phyloP scores from a whole-genome alignment of 2,329 filamentous ascomycete genomes.

The Fusarium hainanense region DNA sequence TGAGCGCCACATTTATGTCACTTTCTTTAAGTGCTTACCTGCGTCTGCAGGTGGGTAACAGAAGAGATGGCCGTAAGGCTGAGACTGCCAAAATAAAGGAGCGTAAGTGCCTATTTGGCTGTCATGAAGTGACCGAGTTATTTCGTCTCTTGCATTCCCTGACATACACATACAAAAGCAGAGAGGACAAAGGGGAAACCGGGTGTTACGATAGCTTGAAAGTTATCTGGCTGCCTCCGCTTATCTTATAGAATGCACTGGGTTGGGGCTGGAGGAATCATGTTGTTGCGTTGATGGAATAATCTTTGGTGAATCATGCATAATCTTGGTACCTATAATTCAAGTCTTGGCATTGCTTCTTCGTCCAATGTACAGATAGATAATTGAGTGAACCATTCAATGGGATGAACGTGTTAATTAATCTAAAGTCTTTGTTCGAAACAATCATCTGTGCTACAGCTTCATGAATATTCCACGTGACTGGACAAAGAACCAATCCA shows the following conservation, averaged over 20 bases:
- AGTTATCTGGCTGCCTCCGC: background rate
- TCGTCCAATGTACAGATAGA: background rate
- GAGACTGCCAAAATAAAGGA: too few relatives aligned
- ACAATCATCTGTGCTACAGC: background rate
- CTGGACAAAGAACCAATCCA: background rate
- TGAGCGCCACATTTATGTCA: slow-evolving; percentile 13
- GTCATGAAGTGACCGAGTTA: background rate
- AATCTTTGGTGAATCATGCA: background rate
- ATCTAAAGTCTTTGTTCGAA: background rate
- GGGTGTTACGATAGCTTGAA: background rate
- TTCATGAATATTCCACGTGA: slow-evolving; percentile 18
- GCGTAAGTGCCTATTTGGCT: background rate
- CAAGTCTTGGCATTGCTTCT: background rate
- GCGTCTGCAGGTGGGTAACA: background rate
- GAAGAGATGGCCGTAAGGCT: too few relatives aligned
- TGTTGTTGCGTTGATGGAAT: background rate
- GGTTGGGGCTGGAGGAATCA: background rate
- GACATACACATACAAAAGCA: background rate
- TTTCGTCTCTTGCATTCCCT: background rate
- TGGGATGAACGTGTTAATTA: background rate
- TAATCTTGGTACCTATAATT: background rate
- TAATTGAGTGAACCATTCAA: background rate
- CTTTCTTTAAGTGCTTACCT: slow-evolving; percentile 21
- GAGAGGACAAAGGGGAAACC: background rate
- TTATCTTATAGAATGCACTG: background rate